These are phyloP conservation scores for Pseudogymnoascus sp. DNA, from an alignment of 2,329 filamentous ascomycete genomes.

Conservation along the genomic window DNA sequence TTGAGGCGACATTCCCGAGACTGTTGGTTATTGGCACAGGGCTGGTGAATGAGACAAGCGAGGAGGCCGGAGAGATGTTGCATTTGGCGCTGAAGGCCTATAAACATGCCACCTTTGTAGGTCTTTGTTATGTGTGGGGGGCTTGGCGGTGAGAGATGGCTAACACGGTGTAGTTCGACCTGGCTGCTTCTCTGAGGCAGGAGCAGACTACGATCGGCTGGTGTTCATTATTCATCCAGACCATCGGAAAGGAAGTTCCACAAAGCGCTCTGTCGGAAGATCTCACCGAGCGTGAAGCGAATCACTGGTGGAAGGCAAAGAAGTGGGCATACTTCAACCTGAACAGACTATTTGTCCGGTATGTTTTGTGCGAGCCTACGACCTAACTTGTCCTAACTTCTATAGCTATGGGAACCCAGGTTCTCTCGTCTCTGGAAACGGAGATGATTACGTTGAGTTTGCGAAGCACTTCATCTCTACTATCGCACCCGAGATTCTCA, in stretches of 20 bases:
- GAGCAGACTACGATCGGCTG: conserved; percentile 83
- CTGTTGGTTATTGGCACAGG: conserved; percentile 80
- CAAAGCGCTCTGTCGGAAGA: conserved; percentile 71
- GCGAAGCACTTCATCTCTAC: conserved; percentile 85
- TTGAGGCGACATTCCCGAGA: conserved; percentile 83
- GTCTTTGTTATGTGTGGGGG: conserved; percentile 30
- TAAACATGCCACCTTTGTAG: conserved; percentile 94
- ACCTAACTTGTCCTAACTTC: conserved; percentile 13
- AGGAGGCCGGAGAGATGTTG: conserved; percentile 95
- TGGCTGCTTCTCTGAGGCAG: conserved; percentile 68
- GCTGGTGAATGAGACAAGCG: conserved; percentile 80
- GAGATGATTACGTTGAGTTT: conserved; percentile 69
- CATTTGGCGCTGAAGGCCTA: conserved; percentile 92
- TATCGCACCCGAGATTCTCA: conserved; percentile 92
- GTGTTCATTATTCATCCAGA: conserved; percentile 90
- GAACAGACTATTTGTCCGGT: conserved; percentile 91
- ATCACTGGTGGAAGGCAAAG: conserved; percentile 99
- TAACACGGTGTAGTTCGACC: conserved; percentile 61
- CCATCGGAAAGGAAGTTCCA: conserved; percentile 79
- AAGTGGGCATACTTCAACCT: conserved; percentile 99
- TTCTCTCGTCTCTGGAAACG: conserved; percentile 64
- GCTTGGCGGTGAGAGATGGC: conserved; percentile 21
- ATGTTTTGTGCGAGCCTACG: conserved; percentile 25
- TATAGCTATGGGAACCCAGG: conserved; percentile 80
- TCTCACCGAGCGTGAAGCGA: conserved; percentile 76